phyloP scores from a whole-genome alignment of 2,329 filamentous ascomycete genomes.

The Epichloe uncinata region DNA sequence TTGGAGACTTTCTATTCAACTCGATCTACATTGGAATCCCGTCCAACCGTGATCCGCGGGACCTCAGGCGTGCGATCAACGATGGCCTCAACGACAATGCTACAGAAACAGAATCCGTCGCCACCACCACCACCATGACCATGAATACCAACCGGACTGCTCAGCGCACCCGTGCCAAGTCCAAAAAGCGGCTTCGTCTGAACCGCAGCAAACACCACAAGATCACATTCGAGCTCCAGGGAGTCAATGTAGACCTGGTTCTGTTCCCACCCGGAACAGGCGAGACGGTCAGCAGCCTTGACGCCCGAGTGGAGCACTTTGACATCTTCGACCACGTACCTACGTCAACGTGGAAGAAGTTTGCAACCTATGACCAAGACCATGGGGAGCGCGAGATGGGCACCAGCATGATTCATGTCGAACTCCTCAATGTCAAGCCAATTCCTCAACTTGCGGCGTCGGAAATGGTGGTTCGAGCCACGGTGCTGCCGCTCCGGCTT shows the following conservation, averaged over 20 bases:
- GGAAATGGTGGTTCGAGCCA: constrained; percentile 72
- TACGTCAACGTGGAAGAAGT: constrained; percentile 96
- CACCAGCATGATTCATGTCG: constrained; percentile 79
- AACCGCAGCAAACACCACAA: constrained; percentile 84
- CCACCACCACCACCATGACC: constrained; percentile 60
- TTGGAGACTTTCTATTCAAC: constrained; percentile 95
- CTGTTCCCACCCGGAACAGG: constrained; percentile 62
- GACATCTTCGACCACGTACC: constrained; percentile 91
- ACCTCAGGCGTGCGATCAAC: constrained; percentile 75
- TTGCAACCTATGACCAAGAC: constrained; percentile 84
- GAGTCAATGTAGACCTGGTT: constrained; percentile 70
- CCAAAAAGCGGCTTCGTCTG: constrained; percentile 53
- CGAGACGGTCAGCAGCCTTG: constrained; percentile 78
- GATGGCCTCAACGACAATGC: constrained; percentile 71
- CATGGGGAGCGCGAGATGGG: constrained; percentile 75
- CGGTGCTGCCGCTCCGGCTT: constrained; percentile 69
- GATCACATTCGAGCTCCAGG: constrained; percentile 84
- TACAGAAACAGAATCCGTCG: constrained; percentile 83
- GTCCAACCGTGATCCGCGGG: constrained; percentile 69
- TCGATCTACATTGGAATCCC: constrained; percentile 96
- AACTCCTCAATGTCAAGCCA: constrained; percentile 79
- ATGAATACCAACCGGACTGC: constrained; percentile 40
- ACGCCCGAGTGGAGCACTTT: constrained; percentile 68
- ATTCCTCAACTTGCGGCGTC: constrained; percentile 73
- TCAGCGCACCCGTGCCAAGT: constrained; percentile 26